Conservation (phyloP, 441 rosid species). For the Croton laevigatus region DNA sequence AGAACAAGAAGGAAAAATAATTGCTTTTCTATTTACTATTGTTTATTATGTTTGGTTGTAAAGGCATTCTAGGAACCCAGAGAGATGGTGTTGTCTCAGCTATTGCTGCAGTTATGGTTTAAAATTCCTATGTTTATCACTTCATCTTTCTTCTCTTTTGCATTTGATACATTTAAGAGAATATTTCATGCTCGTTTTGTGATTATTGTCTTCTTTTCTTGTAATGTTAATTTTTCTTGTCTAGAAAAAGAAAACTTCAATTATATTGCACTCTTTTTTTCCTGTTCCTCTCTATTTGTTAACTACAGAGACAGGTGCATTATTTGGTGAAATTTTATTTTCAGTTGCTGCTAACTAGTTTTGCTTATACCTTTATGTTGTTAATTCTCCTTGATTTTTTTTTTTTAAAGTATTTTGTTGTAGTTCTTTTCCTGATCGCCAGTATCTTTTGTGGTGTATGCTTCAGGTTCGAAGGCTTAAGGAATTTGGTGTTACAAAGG, state of each 20-base stretch:
- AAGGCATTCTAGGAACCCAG: neutral
- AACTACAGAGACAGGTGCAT: neutral
- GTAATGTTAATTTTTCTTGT: neutral
- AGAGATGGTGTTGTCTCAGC: neutral
- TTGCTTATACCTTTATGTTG: neutral
- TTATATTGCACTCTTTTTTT: neutral
- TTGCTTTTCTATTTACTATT: neutral
- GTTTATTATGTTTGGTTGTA: neutral
- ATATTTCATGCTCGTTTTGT: neutral
- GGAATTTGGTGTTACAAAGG: constrained; percentile 98
- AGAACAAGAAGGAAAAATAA: neutral
- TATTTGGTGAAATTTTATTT: neutral
- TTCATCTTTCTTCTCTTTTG: neutral
- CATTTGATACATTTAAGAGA: neutral
- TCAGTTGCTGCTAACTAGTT: neutral
- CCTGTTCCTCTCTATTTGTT: neutral
- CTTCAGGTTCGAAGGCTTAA: constrained; percentile 93
- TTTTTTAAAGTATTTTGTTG: neutral
- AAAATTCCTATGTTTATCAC: neutral
- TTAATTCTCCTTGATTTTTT: constrained; percentile 7
- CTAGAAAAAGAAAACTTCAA: neutral
- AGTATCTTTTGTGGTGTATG: constrained; percentile 29
- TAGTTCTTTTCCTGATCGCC: constrained; percentile 7
- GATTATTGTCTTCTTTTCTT: neutral
- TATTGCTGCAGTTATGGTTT: neutral